These are phyloP conservation scores for Pseudoneurospora amorphoporcata DNA, from an alignment of 495 filamentous ascomycete species.

Conservation along the genomic window DNA sequence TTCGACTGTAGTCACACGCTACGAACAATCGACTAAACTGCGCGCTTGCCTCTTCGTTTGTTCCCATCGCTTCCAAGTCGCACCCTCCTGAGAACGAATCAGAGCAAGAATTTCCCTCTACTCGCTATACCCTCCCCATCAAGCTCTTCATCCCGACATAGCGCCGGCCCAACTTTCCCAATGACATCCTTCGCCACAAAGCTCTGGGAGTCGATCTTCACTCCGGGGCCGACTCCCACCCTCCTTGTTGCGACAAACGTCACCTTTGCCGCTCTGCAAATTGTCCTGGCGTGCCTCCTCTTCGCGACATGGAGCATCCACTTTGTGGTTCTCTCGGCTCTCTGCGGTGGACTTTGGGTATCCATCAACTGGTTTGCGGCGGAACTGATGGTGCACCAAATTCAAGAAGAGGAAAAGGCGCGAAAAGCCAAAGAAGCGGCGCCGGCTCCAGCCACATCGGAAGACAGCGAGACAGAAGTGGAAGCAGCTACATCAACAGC, in stretches of 20 bases:
- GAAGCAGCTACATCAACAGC: slow-evolving; percentile 28
- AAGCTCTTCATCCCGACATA: not conserved
- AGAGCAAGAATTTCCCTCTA: not conserved
- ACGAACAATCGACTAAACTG: not conserved
- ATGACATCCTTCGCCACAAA: slow-evolving; percentile 78
- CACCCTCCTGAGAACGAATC: not conserved
- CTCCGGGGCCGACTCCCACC: slow-evolving; percentile 75
- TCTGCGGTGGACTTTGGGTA: slow-evolving; percentile 78
- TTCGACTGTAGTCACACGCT: not conserved
- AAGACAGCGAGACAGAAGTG: slow-evolving; percentile 43
- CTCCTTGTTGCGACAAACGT: slow-evolving; percentile 85
- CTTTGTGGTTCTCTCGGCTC: slow-evolving; percentile 67
- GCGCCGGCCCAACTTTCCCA: slow-evolving; percentile 8
- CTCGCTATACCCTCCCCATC: not conserved
- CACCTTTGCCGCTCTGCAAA: slow-evolving; percentile 75
- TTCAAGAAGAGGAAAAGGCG: slow-evolving; percentile 51
- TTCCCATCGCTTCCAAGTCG: not conserved
- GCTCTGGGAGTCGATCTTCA: slow-evolving; percentile 88
- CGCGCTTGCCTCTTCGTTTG: not conserved
- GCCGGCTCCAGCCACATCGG: slow-evolving; percentile 13
- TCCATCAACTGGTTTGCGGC: slow-evolving; percentile 92
- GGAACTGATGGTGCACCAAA: slow-evolving; percentile 61
- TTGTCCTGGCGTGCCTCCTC: slow-evolving; percentile 65
- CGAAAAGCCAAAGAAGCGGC: slow-evolving; percentile 26
- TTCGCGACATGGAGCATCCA: slow-evolving; percentile 78